Conservation (phyloP, 495 filamentous ascomycete species). For the Aspergillus conjunctus region DNA sequence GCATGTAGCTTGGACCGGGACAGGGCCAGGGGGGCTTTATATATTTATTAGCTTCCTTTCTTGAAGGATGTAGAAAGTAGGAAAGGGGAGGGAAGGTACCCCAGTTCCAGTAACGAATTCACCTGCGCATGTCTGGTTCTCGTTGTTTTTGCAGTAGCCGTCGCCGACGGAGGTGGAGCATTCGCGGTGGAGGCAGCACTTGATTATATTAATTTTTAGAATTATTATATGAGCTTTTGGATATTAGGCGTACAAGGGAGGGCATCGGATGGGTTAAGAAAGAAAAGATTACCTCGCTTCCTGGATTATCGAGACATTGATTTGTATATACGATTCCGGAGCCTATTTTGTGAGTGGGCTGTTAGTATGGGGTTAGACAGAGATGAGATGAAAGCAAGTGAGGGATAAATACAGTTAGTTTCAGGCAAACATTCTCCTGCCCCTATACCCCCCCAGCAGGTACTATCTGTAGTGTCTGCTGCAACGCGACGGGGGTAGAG, state of each 20-base stretch:
- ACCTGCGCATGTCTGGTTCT: conserved; percentile 15
- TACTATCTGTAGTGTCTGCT: not conserved
- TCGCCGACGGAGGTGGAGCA: conserved; percentile 1
- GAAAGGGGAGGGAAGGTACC: not conserved
- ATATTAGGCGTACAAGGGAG: too few relatives aligned
- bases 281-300: not conserved
- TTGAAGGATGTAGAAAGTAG: not conserved
- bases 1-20: conserved; percentile 3
- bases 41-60: not conserved
- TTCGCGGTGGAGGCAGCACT: conserved; percentile 11
- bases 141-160: conserved; percentile 8
- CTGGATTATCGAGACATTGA: not conserved
- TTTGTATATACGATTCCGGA: not conserved
- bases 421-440: conserved; percentile 3
- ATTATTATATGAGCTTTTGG: not conserved
- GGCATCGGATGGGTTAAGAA: too few relatives aligned
- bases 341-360: not conserved
- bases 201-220: not conserved
- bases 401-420: conserved; percentile 13
- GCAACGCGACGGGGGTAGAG: conserved; percentile 8
- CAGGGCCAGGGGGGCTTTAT: conserved; percentile 8
- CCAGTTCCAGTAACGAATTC: conserved; percentile 6
- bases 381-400: not conserved
- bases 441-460: conserved; percentile 4
- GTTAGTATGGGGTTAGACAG: not conserved